Evolutionary conservation across 805 yeast genomes (phyloP), one percentile per base, ranked within the genome.

Genomic region (Nakazawaea ernobii): DNA sequence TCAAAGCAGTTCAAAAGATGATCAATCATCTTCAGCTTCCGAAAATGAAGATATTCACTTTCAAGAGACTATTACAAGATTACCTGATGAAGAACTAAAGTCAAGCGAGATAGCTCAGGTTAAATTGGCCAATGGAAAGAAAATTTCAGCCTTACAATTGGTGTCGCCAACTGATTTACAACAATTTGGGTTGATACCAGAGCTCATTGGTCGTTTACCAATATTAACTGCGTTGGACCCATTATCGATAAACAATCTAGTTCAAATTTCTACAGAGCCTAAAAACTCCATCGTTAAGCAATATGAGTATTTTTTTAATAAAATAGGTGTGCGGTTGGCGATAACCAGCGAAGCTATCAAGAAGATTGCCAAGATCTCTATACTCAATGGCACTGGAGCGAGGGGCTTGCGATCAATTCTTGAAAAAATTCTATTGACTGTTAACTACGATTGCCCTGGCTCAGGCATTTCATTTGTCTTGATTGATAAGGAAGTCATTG

Each of bases 371-470:
- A 63, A 65, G 24, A 54, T 73, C 20, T 79, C 84, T 0, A 54
- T 75, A 32, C 59, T 63, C 27, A 79, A 74, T 51, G 80, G 80
- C 3, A 79, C 83, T 0, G 85, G 85, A 29, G 85, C 84, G 0
- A 67, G 85, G 55, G 84, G 84, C 0, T 56, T 80, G 28, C 64
- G 82, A 52, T 74, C 78, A 1, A 73, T 78, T 5, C 66, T 80
- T 72, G 84, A 78, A 49, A 68, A 75, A 46, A 49, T 78, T 14
- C 56, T 79, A 20, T 58, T 78, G 14, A 67, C 70, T 39, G 78
- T 77, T 5, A 79, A 79, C 55, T 79, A 72, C 57, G 84, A 79
- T 42, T 75, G 81, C 54, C 84, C 84, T 0, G 80, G 73, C n/a
- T 73, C 81, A 24, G 76, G 79, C 0, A 67, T 75, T 8, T 60